These are phyloP conservation scores for Lactifluus hygrophoroides DNA, from an alignment of 768 basidiomycete genomes.

Conservation along the genomic window DNA sequence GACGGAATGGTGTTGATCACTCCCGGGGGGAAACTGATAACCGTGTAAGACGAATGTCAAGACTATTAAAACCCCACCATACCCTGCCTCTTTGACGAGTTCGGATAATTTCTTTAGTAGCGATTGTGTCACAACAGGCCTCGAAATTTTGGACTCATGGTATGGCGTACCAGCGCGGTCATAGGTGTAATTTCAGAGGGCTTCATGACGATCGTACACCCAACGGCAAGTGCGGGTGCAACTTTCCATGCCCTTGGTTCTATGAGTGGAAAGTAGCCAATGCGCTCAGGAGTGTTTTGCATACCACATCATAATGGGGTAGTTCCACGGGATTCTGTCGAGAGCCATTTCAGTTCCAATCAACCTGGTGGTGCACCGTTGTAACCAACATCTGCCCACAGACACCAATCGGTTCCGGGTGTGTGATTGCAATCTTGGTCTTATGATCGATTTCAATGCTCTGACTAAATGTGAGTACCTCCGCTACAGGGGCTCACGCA, in stretches of 20 bases:
- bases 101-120: slow-evolving; percentile 66
- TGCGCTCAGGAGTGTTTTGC: slow-evolving; percentile 7
- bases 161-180: slow-evolving; percentile 57
- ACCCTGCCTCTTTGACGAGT: slow-evolving; percentile 80
- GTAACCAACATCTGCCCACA: slow-evolving; percentile 76
- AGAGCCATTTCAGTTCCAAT: slow-evolving; percentile 2
- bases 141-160: not conserved
- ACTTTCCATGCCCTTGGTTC: slow-evolving; percentile 75
- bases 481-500: not conserved
- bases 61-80: slow-evolving; percentile 18
- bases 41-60: slow-evolving; percentile 5
- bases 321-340: slow-evolving; percentile 84
- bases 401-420: slow-evolving; percentile 88
- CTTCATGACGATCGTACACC: slow-evolving; percentile 94
- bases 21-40: slow-evolving; percentile 73
- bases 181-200: slow-evolving; percentile 83
- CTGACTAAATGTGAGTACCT: slow-evolving; percentile 28
- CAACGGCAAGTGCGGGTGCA: slow-evolving; percentile 83
- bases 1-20: slow-evolving; percentile 87
- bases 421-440: slow-evolving; percentile 76
- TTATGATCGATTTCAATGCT: slow-evolving; percentile 75
- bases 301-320: slow-evolving; percentile 80
- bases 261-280: not conserved
- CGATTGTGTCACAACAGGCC: slow-evolving; percentile 5
- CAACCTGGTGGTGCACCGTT: slow-evolving; percentile 1